A percentile compares a stretch with the other conserved stretches of the same genome.
These are phyloP conservation scores for Tuber microsphaerosporum DNA, from an alignment of 495 filamentous ascomycete species.

Conservation along the genomic window DNA sequence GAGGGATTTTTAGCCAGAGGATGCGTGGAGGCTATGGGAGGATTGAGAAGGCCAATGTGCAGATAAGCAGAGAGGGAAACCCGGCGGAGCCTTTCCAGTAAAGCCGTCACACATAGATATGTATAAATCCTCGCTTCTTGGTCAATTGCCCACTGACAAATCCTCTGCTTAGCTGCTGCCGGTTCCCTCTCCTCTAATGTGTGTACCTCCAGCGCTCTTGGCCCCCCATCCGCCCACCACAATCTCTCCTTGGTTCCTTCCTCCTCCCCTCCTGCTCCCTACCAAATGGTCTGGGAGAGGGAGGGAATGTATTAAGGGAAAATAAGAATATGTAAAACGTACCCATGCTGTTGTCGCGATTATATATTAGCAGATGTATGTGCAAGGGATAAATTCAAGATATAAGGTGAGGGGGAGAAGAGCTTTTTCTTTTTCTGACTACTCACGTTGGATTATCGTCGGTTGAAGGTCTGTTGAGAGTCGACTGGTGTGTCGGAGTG, in stretches of 20 bases:
- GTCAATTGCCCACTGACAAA: background rate
- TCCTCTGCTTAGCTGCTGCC: slow-evolving; percentile 11
- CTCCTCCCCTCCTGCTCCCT: slow-evolving; percentile 16
- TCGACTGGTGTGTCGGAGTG: slow-evolving; percentile 36
- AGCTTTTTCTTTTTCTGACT: background rate
- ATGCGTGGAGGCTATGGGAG: slow-evolving; percentile 17
- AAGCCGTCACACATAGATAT: slow-evolving; percentile 3
- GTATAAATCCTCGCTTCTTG: background rate
- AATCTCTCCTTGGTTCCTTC: slow-evolving; percentile 8
- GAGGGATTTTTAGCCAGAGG: slow-evolving; percentile 3
- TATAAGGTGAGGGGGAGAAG: background rate
- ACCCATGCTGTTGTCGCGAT: slow-evolving; percentile 49
- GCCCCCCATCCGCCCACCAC: slow-evolving; percentile 17
- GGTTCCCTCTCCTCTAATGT: background rate
- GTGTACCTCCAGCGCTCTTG: background rate
- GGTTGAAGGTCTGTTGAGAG: slow-evolving; percentile 18
- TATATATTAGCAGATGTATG: slow-evolving; percentile 16
- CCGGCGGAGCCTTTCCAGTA: slow-evolving; percentile 6
- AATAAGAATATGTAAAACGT: slow-evolving; percentile 44
- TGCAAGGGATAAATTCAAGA: slow-evolving; percentile 4
- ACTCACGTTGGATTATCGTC: slow-evolving; percentile 42
- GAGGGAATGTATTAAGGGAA: slow-evolving; percentile 42
- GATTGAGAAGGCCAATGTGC: slow-evolving; percentile 7
- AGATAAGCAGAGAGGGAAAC: slow-evolving; percentile 16
- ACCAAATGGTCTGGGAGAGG: slow-evolving; percentile 22